Evolutionary conservation across 2,329 filamentous ascomycete genomes (phyloP).

Genomic region (Chrysosphaeria jannelii): DNA sequence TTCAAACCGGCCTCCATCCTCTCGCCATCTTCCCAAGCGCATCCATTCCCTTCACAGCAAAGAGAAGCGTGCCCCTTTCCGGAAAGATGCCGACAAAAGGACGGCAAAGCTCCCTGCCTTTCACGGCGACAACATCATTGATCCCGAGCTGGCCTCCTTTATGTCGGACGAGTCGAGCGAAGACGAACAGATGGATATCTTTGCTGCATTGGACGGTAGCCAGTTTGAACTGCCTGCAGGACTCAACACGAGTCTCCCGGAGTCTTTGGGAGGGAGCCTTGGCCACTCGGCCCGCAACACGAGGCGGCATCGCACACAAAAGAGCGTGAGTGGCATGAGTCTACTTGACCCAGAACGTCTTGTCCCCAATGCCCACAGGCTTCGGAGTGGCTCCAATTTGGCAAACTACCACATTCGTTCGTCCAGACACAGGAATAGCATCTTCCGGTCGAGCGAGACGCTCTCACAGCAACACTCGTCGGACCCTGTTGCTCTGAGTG

Average conservation of each 20-base stretch:
- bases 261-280: too few species aligned
- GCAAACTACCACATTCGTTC: constrained; percentile 31
- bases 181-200: constrained; percentile 71
- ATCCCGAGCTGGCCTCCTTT: constrained; percentile 80
- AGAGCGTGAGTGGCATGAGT: constrained; percentile 40
- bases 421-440: too few species aligned
- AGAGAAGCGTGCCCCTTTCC: constrained; percentile 71
- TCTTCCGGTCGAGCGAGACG: constrained; percentile 24
- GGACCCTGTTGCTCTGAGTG: constrained; percentile 42
- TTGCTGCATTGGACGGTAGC: constrained; percentile 40
- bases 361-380: too few species aligned
- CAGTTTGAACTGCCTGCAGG: too few species aligned
- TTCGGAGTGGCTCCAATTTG: constrained; percentile 20
- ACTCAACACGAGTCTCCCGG: constrained; percentile 27
- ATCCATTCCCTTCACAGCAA: constrained; percentile 68
- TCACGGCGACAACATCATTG: constrained; percentile 94
- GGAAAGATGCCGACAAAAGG: constrained; percentile 34
- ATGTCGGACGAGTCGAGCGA: constrained; percentile 89
- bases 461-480: constrained; percentile 20
- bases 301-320: too few species aligned
- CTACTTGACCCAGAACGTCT: too few species aligned
- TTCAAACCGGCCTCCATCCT: constrained; percentile 41
- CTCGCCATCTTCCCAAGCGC: constrained; percentile 48
- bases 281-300: constrained; percentile 53
- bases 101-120: constrained; percentile 60